phyloP scores from a whole-genome alignment of 768 basidiomycete genomes.

The Phanerochaete carnosa region DNA sequence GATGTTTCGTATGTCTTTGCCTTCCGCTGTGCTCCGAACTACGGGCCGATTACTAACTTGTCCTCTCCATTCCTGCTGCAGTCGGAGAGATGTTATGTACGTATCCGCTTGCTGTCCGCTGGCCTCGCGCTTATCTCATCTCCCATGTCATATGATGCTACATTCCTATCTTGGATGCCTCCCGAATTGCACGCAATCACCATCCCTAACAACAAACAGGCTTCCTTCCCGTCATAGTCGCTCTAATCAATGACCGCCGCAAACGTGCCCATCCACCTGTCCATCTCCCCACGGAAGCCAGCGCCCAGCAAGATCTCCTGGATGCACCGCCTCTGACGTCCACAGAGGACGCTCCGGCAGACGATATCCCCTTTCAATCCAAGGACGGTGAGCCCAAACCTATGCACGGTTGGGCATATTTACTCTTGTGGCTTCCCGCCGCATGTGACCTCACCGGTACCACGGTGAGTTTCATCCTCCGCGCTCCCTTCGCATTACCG shows the following conservation, averaged over 20 bases:
- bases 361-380: neutral
- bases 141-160: conserved; percentile 13
- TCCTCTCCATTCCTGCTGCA: conserved; percentile 24
- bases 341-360: neutral
- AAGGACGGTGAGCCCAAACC: conserved; percentile 31
- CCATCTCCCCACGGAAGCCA: conserved; percentile 52
- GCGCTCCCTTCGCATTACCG: neutral
- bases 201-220: conserved; percentile 40
- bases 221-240: conserved; percentile 80
- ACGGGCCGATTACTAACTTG: neutral
- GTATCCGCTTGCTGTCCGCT: conserved; percentile 31
- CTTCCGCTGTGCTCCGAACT: neutral
- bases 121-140: neutral
- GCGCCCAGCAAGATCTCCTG: conserved; percentile 36
- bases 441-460: conserved; percentile 88
- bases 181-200: conserved; percentile 9
- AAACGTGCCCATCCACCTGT: conserved; percentile 43
- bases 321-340: neutral
- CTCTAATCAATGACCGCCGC: conserved; percentile 45
- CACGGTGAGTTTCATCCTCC: conserved; percentile 52
- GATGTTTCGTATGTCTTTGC: conserved; percentile 70
- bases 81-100: conserved; percentile 94
- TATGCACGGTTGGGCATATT: conserved; percentile 64
- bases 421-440: conserved; percentile 87
- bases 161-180: conserved; percentile 17